These are phyloP conservation scores for Drechslerella coelobrocha DNA, from an alignment of 2,329 filamentous ascomycete species.

Conservation along the genomic window DNA sequence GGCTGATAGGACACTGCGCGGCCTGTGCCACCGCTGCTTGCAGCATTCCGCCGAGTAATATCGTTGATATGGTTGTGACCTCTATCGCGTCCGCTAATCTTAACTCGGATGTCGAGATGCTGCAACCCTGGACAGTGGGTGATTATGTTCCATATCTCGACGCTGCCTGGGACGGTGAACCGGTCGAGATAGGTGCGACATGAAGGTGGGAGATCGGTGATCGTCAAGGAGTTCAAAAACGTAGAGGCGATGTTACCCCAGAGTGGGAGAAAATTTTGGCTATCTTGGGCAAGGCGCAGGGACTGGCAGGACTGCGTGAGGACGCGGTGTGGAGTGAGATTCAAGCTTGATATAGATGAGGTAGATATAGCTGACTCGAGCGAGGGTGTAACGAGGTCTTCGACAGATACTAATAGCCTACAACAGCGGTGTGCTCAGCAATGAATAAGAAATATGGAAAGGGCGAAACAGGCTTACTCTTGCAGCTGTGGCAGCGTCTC, in stretches of 20 bases:
- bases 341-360: slow-evolving; percentile 12
- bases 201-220: slow-evolving; percentile 35
- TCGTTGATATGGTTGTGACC: slow-evolving; percentile 41
- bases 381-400: slow-evolving; percentile 9
- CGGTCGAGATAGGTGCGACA: slow-evolving; percentile 41
- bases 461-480: slow-evolving; percentile 11
- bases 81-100: slow-evolving; percentile 24
- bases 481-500: slow-evolving; percentile 33
- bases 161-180: slow-evolving; percentile 26
- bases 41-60: slow-evolving; percentile 5
- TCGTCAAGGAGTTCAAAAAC: slow-evolving; percentile 24
- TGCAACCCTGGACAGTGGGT: slow-evolving; percentile 30
- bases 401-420: slow-evolving; percentile 15
- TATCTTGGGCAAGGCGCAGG: slow-evolving; percentile 36
- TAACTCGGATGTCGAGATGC: slow-evolving; percentile 35
- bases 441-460: background rate
- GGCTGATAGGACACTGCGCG: slow-evolving; percentile 1
- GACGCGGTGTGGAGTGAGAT: slow-evolving; percentile 19
- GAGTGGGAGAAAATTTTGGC: slow-evolving; percentile 31
- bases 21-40: background rate
- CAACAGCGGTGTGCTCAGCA: slow-evolving; percentile 8
- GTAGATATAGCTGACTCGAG: slow-evolving; percentile 39
- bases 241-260: slow-evolving; percentile 45
- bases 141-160: slow-evolving; percentile 44
- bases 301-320: slow-evolving; percentile 31